Evolutionary conservation across 306 rosid genomes (phyloP).

Genomic region (Vigna trinervia): DNA sequence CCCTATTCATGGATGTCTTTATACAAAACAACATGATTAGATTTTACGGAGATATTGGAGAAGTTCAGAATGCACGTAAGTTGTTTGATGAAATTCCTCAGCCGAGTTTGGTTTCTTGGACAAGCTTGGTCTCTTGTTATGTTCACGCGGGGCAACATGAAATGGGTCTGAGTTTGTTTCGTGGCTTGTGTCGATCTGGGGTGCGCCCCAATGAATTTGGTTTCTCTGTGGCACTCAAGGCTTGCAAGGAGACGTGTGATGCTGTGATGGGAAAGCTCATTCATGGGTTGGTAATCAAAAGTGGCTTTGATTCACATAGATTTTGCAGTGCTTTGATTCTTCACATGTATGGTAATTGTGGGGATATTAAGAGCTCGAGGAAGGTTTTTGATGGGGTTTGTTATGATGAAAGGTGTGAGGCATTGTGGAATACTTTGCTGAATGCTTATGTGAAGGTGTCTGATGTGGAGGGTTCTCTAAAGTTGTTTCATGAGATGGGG

Average conservation of each 20-base stretch:
- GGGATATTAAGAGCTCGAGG: slow-evolving; percentile 42
- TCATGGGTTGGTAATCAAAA: slow-evolving; percentile 52
- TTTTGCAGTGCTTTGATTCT: slow-evolving; percentile 49
- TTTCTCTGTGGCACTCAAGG: slow-evolving; percentile 56
- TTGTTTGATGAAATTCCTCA: slow-evolving; percentile 57
- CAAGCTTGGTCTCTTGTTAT: slow-evolving; percentile 51
- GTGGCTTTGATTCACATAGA: slow-evolving; percentile 42
- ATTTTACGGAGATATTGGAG: slow-evolving; percentile 41
- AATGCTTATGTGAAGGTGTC: slow-evolving; percentile 47
- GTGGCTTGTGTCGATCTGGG: slow-evolving; percentile 44
- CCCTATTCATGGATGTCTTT: slow-evolving; percentile 47
- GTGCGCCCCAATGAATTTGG: slow-evolving; percentile 52
- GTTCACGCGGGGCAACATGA: slow-evolving; percentile 47
- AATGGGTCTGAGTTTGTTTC: slow-evolving; percentile 46
- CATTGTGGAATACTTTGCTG: slow-evolving; percentile 54
- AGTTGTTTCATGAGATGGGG: slow-evolving; percentile 45
- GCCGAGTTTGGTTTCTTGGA: slow-evolving; percentile 59
- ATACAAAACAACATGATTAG: slow-evolving; percentile 51
- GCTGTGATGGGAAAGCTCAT: slow-evolving; percentile 46
- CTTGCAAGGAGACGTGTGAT: slow-evolving; percentile 47
- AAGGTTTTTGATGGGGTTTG: slow-evolving; percentile 54
- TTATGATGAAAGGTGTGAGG: slow-evolving; percentile 43
- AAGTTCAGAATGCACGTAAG: slow-evolving; percentile 42
- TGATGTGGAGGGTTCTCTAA: slow-evolving; percentile 45
- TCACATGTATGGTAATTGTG: slow-evolving; percentile 49